Percentiles rank a stretch among this genome's conserved stretches.
Evolutionary conservation across 306 rosid genomes (phyloP).

Genomic region (Heteromeles arbutifolia): DNA sequence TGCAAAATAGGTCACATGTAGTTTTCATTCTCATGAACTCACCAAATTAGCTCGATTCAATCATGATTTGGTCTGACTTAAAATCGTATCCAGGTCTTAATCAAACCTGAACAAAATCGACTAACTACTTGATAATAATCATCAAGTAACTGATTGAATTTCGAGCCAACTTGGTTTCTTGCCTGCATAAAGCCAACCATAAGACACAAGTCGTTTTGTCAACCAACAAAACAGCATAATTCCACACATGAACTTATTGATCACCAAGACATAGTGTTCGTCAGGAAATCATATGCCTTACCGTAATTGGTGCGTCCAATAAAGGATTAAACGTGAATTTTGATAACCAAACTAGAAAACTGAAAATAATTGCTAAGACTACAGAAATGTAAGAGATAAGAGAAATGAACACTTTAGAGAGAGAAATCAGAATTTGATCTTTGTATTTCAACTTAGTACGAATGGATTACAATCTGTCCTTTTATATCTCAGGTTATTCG

Average conservation of each 20-base stretch:
- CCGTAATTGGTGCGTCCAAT: not conserved
- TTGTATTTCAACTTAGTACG: too few relatives aligned
- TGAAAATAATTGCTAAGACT: too few relatives aligned
- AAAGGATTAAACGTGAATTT: not conserved
- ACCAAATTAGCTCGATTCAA: constrained; percentile 74
- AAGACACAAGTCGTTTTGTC: constrained; percentile 29
- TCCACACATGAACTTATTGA: not conserved
- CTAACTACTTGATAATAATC: constrained; percentile 42
- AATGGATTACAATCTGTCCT: too few relatives aligned
- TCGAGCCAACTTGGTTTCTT: constrained; percentile 67
- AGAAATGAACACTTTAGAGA: too few relatives aligned
- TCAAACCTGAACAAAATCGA: constrained; percentile 55
- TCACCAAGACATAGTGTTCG: not conserved
- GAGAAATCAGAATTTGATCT: too few relatives aligned
- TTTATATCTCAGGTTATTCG: too few relatives aligned
- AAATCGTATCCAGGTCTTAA: constrained; percentile 59
- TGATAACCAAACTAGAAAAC: too few relatives aligned
- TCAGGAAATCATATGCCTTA: not conserved
- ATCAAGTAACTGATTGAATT: constrained; percentile 52
- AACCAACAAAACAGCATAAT: not conserved
- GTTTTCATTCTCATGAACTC: constrained; percentile 30
- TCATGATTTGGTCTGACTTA: constrained; percentile 43
- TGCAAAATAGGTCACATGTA: not conserved
- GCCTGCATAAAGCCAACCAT: constrained; percentile 50
- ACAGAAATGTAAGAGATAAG: too few relatives aligned